These are phyloP conservation scores for Polysphondylium violaceum DNA, from an alignment of 78 protist species.

Conservation along the genomic window DNA sequence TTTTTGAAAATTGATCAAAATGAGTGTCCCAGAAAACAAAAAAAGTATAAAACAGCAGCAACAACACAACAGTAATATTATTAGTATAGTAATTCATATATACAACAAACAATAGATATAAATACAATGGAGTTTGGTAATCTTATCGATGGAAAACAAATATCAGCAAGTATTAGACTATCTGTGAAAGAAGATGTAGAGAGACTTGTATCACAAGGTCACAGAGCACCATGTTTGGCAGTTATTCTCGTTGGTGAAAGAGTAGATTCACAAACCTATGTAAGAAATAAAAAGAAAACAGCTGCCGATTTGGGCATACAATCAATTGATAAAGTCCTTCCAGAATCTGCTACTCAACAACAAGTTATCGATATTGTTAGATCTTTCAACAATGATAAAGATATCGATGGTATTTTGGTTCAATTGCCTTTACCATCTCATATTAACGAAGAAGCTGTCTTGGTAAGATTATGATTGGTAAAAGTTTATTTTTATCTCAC, in stretches of 20 bases:
- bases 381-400: constrained; percentile 19
- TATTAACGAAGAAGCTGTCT: constrained; percentile 86
- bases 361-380: constrained; percentile 54
- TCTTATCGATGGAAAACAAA: constrained; percentile 70
- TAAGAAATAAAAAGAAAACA: constrained; percentile 77
- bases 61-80: too few relatives aligned
- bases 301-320: constrained; percentile 67
- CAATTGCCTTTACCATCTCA: constrained; percentile 98
- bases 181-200: constrained; percentile 32
- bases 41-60: not conserved
- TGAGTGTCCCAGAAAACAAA: not conserved
- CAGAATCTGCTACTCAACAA: constrained; percentile 69
- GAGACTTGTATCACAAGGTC: constrained; percentile 7
- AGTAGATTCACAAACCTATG: constrained; percentile 80
- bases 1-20: not conserved
- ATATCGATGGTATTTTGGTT: constrained; percentile 92
- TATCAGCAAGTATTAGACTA: constrained; percentile 24
- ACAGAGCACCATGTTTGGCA: constrained; percentile 71
- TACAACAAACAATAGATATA: not conserved
- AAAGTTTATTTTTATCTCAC: not conserved
- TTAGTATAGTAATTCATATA: too few relatives aligned
- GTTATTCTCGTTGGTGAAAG: constrained; percentile 82
- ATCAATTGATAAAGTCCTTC: constrained; percentile 35
- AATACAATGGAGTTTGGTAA: not conserved
- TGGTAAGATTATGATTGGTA: constrained; percentile 11